These are phyloP conservation scores for Coemansia furcata DNA, from an alignment of 192 early-diverging fungal species.

Conservation along the genomic window DNA sequence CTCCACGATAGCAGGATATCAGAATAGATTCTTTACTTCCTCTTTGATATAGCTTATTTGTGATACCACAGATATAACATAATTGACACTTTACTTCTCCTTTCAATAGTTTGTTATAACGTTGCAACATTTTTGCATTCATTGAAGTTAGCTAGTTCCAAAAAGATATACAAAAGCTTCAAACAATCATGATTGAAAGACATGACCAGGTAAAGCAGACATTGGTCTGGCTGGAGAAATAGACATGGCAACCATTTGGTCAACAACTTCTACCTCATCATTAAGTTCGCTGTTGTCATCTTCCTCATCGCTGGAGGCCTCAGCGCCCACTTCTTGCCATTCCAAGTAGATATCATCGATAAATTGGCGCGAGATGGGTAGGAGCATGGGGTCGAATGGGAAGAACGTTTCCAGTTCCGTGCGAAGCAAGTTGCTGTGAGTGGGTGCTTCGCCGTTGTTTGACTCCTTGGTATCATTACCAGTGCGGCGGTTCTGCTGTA, in stretches of 20 bases:
- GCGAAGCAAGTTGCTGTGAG: constrained; percentile 14
- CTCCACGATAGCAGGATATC: too few species aligned
- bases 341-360: constrained; percentile 74
- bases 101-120: too few species aligned
- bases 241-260: constrained; percentile 46
- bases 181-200: neutral
- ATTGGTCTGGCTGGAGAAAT: constrained; percentile 35
- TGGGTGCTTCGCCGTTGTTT: neutral
- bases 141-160: too few species aligned
- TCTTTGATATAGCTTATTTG: too few species aligned
- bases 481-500: constrained; percentile 61
- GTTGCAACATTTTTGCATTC: too few species aligned
- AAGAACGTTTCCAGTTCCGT: constrained; percentile 77
- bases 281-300: constrained; percentile 56
- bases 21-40: too few species aligned
- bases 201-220: constrained; percentile 9
- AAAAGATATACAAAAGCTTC: neutral
- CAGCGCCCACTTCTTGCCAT: constrained; percentile 69
- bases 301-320: constrained; percentile 50
- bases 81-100: too few species aligned
- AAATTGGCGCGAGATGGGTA: constrained; percentile 67
- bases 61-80: too few species aligned
- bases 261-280: constrained; percentile 24
- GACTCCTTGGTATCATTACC: constrained; percentile 3
- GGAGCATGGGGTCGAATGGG: constrained; percentile 89